Base-by-base conservation (phyloP, 2,329 filamentous ascomycete species). In the Purpureocillium lavendulum region DNA sequence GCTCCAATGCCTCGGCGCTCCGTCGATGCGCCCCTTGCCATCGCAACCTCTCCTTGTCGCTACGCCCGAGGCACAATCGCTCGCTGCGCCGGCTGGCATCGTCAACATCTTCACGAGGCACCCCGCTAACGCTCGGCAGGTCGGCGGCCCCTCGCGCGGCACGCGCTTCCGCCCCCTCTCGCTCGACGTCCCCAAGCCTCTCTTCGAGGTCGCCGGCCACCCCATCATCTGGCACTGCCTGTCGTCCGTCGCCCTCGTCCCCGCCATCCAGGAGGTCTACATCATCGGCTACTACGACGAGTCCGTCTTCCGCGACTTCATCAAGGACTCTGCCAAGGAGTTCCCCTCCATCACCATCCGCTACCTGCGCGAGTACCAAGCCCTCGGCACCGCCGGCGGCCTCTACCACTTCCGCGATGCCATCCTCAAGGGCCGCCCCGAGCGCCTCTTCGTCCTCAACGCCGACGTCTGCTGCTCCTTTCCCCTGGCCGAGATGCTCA, bases 271-370 rank as follows among this genome's bases (percentile, higher is more conserved):
- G 59, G 92, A 98, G 67, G 90, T 98, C 54, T 89, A 92, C 71
- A 82, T 98, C 57, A 94, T 98, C 58, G 92, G 92, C 58, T 98
- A 98, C 77, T 98, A 97, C 65, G 92, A 98, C 61, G 92, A 97
- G 70, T 77, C 80, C 33, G 87, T 97, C 55, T 96, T 97, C 77
- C 85, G 88, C 57, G 89, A 96, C 67, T 97, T 97, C 69, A 94
- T 97, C 72, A 95, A 94, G 67, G 85, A 94, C 60, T 80, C 88
- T 45, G 73, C 80, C 45, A 78, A 78, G 61, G 84, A 87, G 60
- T 94, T 94, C 69, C 87, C 89, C 39, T 78, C 87, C 58, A 80
- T 97, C 55, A 59, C 57, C 31, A 87, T 97, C 67, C 87, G 89
- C 64, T 98, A 98, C 69, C 79, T 98, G 39, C 86, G 92, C 59